Evolutionary conservation across 805 yeast species (phyloP), one percentile per base, ranked within the genome.

Genomic region (Ogataea henricii): DNA sequence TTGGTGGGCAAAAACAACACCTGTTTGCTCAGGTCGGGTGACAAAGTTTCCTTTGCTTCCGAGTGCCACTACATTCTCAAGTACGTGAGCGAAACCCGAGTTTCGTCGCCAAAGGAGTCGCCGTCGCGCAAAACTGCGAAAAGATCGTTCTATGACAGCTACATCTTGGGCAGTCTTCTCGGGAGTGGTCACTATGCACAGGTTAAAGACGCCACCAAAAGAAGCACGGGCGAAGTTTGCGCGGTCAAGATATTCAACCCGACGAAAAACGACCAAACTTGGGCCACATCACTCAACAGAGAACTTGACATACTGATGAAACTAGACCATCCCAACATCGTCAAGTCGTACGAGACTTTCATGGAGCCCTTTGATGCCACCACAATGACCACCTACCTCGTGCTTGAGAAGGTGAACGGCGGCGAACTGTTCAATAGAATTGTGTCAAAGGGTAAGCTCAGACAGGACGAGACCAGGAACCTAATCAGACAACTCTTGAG

Each of bases 121-220:
- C 27, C 26, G 26, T 12, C 43, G 8, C 40, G 40, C 56, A 45
- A 51, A 45, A 36, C 50, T 2, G 20, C 36, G 39, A 51, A 63
- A n/a, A 54, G 51, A 22, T 72, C 85, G 2, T 80, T 86, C 45
- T 79, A 76, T 51, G 87, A 83, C 57, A 76, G 77, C 47, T 79
- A 78, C 55, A 69, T 77, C 6, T 49, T 79, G 16, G 88, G 87
- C 0, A 73, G 71, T 46, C 79, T 82, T 53, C 65, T 87, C 18
- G 94, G 94, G 0, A 68, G 85, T 3, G 94, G 94, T 0, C 92
- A 87, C 65, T 87, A 87, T 58, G 92, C 94, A 0, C 81, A 81
- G n/a, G 94, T 87, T 3, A 83, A 81, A 59, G 87, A 84, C 54
- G 89, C 89, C 2, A 70, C 72, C 6, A 74, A 79, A 52, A 77